These are phyloP conservation scores for Loxodes magnus DNA, from an alignment of 73 alveolate genomes.

Conservation along the genomic window DNA sequence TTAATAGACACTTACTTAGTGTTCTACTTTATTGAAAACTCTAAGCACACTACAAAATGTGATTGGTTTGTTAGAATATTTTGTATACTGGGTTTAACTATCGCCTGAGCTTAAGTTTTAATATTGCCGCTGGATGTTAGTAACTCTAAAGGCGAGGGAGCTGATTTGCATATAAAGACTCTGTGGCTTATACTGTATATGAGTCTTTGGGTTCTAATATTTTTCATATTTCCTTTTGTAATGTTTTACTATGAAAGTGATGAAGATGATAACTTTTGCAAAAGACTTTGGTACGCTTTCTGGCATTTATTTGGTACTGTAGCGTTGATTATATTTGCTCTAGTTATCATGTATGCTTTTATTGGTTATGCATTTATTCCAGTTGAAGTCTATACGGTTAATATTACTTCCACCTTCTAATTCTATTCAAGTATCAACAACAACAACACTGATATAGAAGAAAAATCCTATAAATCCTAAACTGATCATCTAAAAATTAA, in stretches of 20 bases:
- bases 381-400: conserved; percentile 24
- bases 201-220: conserved; percentile 36
- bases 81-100: conserved; percentile 36
- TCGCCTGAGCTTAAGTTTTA: conserved; percentile 61
- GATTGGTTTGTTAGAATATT: conserved; percentile 11
- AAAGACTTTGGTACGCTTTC: conserved; percentile 41
- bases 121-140: conserved; percentile 76
- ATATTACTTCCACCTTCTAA: not conserved
- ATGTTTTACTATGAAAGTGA: conserved; percentile 72
- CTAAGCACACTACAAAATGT: conserved; percentile 9
- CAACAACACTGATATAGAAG: conserved; percentile 3
- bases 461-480: not conserved
- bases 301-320: conserved; percentile 28
- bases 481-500: conserved; percentile 24
- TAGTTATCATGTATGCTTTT: conserved; percentile 47
- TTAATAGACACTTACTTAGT: conserved; percentile 4
- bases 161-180: conserved; percentile 57
- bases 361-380: conserved; percentile 42
- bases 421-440: not conserved
- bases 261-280: conserved; percentile 52
- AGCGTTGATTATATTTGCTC: conserved; percentile 23
- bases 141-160: conserved; percentile 49
- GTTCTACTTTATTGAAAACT: conserved; percentile 19
- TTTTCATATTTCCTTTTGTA: conserved; percentile 58
- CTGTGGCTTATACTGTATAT: conserved; percentile 74